Conservation (phyloP, 75 land plant genomes). For the Azolla pinnata region DNA sequence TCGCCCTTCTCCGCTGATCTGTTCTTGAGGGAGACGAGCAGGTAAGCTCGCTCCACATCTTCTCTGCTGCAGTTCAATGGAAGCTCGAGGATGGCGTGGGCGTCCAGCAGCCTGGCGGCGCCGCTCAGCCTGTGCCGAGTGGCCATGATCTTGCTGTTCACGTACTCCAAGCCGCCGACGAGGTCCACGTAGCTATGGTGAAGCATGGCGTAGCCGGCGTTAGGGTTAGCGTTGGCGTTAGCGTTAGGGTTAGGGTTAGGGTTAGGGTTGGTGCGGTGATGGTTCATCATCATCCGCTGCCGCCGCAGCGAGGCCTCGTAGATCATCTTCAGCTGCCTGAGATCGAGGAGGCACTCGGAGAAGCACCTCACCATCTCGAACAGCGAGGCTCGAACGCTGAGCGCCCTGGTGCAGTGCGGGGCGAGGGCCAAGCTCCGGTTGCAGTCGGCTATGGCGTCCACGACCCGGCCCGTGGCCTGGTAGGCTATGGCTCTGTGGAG, state of each 20-base stretch:
- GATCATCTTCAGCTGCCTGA: conserved; percentile 55
- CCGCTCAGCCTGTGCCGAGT: conserved; percentile 33
- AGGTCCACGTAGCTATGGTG: background rate
- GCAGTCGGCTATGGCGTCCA: conserved; percentile 68
- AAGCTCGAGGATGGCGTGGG: conserved; percentile 48
- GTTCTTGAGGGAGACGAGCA: conserved; percentile 47
- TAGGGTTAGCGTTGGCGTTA: background rate
- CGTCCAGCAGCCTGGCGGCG: conserved; percentile 31
- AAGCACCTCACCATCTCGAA: conserved; percentile 45
- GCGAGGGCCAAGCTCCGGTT: conserved; percentile 50
- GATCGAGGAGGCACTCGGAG: conserved; percentile 50
- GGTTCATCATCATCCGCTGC: conserved; percentile 17
- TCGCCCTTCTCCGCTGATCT: conserved; percentile 57
- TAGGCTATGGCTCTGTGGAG: conserved; percentile 47
- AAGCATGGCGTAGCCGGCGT: no score
- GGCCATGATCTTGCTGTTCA: conserved; percentile 34
- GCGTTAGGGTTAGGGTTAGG: conserved; percentile 2
- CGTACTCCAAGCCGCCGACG: conserved; percentile 10
- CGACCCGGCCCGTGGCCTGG: conserved; percentile 42
- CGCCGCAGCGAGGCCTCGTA: conserved; percentile 57
- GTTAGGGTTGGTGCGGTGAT: background rate
- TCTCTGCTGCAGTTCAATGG: conserved; percentile 47
- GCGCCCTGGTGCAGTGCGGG: conserved; percentile 49
- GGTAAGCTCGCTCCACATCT: conserved; percentile 56
- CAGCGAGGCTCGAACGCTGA: conserved; percentile 43